Evolutionary conservation across 106 monocot genomes (phyloP), one percentile per base, ranked within the genome.

Genomic region (Dioscorea alata): DNA sequence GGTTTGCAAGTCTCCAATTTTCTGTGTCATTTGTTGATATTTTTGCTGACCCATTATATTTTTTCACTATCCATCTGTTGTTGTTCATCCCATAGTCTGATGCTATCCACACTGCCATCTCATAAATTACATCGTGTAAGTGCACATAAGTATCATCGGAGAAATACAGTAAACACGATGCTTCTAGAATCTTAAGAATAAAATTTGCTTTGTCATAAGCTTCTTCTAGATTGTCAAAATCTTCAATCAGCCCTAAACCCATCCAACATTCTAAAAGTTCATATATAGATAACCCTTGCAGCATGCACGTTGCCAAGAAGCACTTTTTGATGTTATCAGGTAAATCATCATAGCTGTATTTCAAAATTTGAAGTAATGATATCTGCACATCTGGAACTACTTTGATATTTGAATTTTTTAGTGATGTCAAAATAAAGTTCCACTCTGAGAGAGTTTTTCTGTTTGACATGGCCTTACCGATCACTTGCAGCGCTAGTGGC

Each of bases 251-350:
- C 0, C 70, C 66, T 6, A 59, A 25, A 0, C 80, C 75, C 20
- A 75, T 48, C 80, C 75, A 81, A 54, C 69, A 75, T n/a, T 61
- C 60, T 4, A 71, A 67, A 10, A 81, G 71, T 4, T 67, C 71
- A 12, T 59, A 32, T 24, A 42, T 69, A 4, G 5, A 6, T 16
- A 81, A n/a, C n/a, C n/a, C n/a, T n/a, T n/a, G n/a, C 75, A 70
- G 75, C 31, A 81, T 13, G 7, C 71, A 19, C 21, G 57, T 66
- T 9, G 18, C 22, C 17, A 81, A 50, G 67, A 81, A 81, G 25
- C 80, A 81, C n/a, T 66, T 19, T 60, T 19, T 65, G 32, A 66
- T 0, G 13, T 0, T 49, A 12, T 57, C 64, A 8, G 13, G 14
- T 12, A 80, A 48, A 17, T 58, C 32, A n/a, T 69, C 59, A 42